Evolutionary conservation across 164 flowering plant genomes (phyloP), one percentile per base, ranked within the genome.

Genomic region (Kalanchoe fedtschenkoi): DNA sequence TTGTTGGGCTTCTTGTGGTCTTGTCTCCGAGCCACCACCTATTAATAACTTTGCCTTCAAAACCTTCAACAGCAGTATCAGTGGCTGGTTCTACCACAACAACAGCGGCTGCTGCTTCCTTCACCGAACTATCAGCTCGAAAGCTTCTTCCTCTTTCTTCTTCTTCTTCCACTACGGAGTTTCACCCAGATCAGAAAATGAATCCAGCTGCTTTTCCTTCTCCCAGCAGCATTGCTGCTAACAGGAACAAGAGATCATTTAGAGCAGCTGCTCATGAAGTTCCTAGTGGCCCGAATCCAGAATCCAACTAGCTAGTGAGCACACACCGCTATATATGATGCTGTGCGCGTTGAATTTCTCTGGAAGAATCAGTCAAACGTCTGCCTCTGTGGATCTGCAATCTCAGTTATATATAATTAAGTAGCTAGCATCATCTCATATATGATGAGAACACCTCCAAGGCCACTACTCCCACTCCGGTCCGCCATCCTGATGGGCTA

Each of bases 261-360:
- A 30, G 56, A 58, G 62, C 67, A 16, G 64, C 69, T 26, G 71
- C 73, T 0, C 78, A 69, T 24, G 75, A 72, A 41, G 78, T 75
- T 13, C 78, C 78, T 3, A 75, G 78, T 26, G 78, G 78, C 44
- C 75, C 78, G 37, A 75, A 75, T 62, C 78, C 78, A 3, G 70
- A 69, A 51, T 72, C 75, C 55, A 75, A 75, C 73, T 11, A 69
- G 75, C 69, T 62, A 70, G 32, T n/a, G n/a, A n/a, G n/a, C n/a
- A n/a, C n/a, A n/a, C n/a, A n/a, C n/a, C n/a, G n/a, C n/a, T n/a
- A n/a, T n/a, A n/a, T n/a, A n/a, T n/a, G n/a, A n/a, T n/a, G n/a
- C n/a, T n/a, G n/a, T 44, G 13, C n/a, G 8, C 22, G 22, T 3
- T 44, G 24, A n/a, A n/a, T n/a, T n/a, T n/a, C n/a, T n/a, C n/a